These are phyloP conservation scores for Podila horticola DNA, from an alignment of 192 early-diverging fungal genomes.

Conservation along the genomic window DNA sequence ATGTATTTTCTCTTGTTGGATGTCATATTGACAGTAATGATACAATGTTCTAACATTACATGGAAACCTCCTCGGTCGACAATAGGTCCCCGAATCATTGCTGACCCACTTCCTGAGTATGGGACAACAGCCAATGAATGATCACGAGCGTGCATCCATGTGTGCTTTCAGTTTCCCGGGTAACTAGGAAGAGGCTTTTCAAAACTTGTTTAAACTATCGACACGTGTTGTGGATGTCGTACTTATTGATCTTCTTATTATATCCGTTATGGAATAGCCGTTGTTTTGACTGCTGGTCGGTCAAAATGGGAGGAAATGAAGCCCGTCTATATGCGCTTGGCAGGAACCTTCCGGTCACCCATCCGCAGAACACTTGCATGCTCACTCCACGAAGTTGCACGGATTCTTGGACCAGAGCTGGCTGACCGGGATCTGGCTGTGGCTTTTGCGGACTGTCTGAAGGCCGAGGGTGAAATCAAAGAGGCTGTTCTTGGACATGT, in stretches of 20 bases:
- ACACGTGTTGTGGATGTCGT: not conserved
- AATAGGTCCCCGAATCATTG: conserved; percentile 59
- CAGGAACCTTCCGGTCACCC: conserved; percentile 56
- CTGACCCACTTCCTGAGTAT: conserved; percentile 60
- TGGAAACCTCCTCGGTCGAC: not conserved
- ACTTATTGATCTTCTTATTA: not conserved
- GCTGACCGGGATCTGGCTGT: conserved; percentile 63
- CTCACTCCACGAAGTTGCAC: conserved; percentile 68
- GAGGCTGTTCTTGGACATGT: conserved; percentile 75
- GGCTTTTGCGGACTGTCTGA: conserved; percentile 63
- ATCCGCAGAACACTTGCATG: conserved; percentile 67
- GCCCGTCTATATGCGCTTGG: conserved; percentile 36
- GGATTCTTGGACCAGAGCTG: conserved; percentile 62
- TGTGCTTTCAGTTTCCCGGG: conserved; percentile 71
- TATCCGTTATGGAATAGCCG: conserved; percentile 43
- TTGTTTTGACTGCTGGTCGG: conserved; percentile 64
- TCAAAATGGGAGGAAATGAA: conserved; percentile 68
- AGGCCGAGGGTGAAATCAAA: conserved; percentile 72
- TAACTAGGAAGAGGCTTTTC: not conserved
- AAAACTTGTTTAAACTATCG: not conserved
- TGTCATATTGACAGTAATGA: not conserved
- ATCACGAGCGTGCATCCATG: conserved; percentile 62
- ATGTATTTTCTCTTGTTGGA: not conserved
- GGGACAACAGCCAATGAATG: conserved; percentile 58
- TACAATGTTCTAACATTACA: not conserved